phyloP scores from a whole-genome alignment of 768 basidiomycete species.

The Serendipita sp. region DNA sequence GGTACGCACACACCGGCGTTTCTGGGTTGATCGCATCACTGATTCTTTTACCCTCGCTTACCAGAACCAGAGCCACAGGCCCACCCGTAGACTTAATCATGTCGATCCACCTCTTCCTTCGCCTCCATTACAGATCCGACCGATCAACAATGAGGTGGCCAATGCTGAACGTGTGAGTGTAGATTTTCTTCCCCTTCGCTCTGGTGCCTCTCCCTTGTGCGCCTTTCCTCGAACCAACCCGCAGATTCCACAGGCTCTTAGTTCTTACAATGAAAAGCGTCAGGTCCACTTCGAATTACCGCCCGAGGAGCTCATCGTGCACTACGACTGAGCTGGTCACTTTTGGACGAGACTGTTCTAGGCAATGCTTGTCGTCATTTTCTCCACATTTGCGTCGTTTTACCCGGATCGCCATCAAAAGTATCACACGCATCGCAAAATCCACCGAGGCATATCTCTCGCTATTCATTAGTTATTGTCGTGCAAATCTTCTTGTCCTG shows the following conservation, averaged over 20 bases:
- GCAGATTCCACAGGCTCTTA: not conserved
- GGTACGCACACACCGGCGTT: not conserved
- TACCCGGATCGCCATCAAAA: not conserved
- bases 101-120: not conserved
- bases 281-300: slow-evolving; percentile 3
- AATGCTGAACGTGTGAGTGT: not conserved
- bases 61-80: no score
- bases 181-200: not conserved
- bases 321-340: not conserved
- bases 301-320: not conserved
- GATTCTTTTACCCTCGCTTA: no score
- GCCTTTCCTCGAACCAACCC: not conserved
- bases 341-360: not conserved
- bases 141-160: not conserved
- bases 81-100: not conserved
- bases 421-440: not conserved
- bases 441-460: not conserved
- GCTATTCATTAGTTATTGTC: not conserved
- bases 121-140: no score
- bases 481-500: not conserved
- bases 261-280: not conserved
- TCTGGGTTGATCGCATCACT: no score
- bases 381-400: not conserved
- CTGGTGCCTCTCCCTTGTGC: not conserved
- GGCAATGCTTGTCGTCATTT: not conserved